These are phyloP conservation scores for Neurospora cerealis DNA, from an alignment of 495 filamentous ascomycete species.

Conservation along the genomic window DNA sequence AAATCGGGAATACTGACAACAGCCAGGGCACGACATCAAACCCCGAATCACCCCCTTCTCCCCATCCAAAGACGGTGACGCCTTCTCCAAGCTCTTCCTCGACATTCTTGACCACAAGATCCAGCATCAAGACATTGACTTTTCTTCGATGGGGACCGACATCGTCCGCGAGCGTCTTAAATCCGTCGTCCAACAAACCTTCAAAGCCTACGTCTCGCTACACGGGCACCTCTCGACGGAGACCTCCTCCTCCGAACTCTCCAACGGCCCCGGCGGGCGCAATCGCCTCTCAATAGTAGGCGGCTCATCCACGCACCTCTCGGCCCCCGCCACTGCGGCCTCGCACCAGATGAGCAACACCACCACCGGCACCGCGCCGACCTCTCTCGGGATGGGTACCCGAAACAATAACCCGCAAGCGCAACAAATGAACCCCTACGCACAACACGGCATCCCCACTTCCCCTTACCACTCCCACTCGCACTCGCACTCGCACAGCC, in stretches of 20 bases:
- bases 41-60: not conserved
- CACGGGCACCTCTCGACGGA: conserved; percentile 8
- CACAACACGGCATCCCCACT: not conserved
- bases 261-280: not conserved
- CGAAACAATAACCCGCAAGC: not conserved
- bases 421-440: not conserved
- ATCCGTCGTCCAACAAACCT: conserved; percentile 13
- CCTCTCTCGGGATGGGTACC: conserved; percentile 5
- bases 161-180: conserved; percentile 9
- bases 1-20: not conserved
- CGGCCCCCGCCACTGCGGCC: conserved; percentile 5
- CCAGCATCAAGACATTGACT: conserved; percentile 13
- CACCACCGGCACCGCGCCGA: conserved; percentile 2
- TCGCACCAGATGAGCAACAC: conserved; percentile 9
- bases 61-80: conserved; percentile 11
- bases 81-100: conserved; percentile 15
- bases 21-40: conserved; percentile 14
- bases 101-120: conserved; percentile 19
- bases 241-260: conserved; percentile 10
- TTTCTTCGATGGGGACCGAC: not conserved
- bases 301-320: conserved; percentile 8
- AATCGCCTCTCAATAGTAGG: not conserved
- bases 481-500: not conserved
- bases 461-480: not conserved
- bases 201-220: conserved; percentile 10